These are phyloP conservation scores for Draba incana DNA, from an alignment of 345 rosid species.

Conservation along the genomic window DNA sequence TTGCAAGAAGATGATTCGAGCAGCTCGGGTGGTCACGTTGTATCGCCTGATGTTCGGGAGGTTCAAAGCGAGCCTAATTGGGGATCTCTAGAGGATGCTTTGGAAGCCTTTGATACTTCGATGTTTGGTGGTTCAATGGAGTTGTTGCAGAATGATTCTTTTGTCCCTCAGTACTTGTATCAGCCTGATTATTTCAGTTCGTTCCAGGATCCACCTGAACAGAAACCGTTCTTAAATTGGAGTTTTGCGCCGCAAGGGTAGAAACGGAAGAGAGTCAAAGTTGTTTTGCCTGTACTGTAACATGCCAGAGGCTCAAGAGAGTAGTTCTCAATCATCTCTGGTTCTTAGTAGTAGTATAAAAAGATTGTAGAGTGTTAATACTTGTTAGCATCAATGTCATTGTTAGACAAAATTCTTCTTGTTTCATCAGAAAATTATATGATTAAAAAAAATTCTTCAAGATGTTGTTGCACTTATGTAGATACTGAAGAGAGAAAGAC, in stretches of 20 bases:
- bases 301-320: conserved; percentile 9
- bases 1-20: conserved; percentile 69
- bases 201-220: conserved; percentile 40
- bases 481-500: too few species aligned
- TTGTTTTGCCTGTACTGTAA: conserved; percentile 6
- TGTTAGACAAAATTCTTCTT: conserved; percentile 38
- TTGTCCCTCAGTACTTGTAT: conserved; percentile 53
- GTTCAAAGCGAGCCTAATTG: conserved; percentile 67
- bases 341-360: conserved; percentile 22
- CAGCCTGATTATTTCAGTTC: conserved; percentile 41
- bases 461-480: conserved; percentile 32
- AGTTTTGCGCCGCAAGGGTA: conserved; percentile 35
- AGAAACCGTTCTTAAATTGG: conserved; percentile 45
- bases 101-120: conserved; percentile 49
- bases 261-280: conserved; percentile 4
- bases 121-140: conserved; percentile 44
- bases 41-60: conserved; percentile 63
- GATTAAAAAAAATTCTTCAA: conserved; percentile 24
- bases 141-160: conserved; percentile 53
- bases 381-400: conserved; percentile 35
- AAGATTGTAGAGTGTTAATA: conserved; percentile 38
- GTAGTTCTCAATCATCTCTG: conserved; percentile 18
- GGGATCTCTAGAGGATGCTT: conserved; percentile 43
- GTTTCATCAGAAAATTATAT: conserved; percentile 19
- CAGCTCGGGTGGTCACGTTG: conserved; percentile 75